Base-by-base conservation (phyloP, 768 basidiomycete species). In the Agrocybe pediades region DNA sequence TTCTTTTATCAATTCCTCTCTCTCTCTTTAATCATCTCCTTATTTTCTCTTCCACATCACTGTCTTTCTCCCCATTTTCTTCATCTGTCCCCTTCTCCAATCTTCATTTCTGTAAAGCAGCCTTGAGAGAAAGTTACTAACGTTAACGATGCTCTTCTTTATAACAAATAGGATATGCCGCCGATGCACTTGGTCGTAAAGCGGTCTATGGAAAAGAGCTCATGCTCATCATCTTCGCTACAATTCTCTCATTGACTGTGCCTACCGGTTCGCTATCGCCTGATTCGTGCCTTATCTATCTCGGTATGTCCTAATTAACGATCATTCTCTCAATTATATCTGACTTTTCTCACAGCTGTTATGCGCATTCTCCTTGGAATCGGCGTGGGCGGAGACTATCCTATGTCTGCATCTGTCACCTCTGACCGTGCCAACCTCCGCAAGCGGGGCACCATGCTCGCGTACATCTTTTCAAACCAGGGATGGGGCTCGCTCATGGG, bases 361-460 rank as follows among this genome's bases (percentile, higher is more conserved):
- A 36, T 36, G 33, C 85, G 90, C 11, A 86, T 91, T 48, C 61
- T 92, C 6, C 81, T 92, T 29, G 90, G 90, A 0, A 70, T 92
- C 16, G 90, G 90, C 20, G 83, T 92, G 0, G 90, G 88, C 15
- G 90, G 87, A 2, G 90, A 90, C 66, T 90, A 90, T 62, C 87
- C 88, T 1, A 86, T 90, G 87, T 83, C 80, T 9, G 87, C 88
- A 0, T 81, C 81, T 9, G 73, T 90, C 53, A 81, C 86, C 9
- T 81, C 81, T 6, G 89, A 92, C 60, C 78, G 87, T 13, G 77
- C 88, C 6, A 79, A 79, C 56, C 64, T 90, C 33, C 74, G 81
- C 30, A 71, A 69, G 29, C 83, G 87, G 15, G 90, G 90, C 0
- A 86, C 85, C 0, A 77, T 92, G 69, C 76, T 92, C n/a, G 76